Evolutionary conservation across 2,329 filamentous ascomycete genomes (phyloP), one percentile per base, ranked within the genome.

Genomic region (Pseudohalonectria lignicola): DNA sequence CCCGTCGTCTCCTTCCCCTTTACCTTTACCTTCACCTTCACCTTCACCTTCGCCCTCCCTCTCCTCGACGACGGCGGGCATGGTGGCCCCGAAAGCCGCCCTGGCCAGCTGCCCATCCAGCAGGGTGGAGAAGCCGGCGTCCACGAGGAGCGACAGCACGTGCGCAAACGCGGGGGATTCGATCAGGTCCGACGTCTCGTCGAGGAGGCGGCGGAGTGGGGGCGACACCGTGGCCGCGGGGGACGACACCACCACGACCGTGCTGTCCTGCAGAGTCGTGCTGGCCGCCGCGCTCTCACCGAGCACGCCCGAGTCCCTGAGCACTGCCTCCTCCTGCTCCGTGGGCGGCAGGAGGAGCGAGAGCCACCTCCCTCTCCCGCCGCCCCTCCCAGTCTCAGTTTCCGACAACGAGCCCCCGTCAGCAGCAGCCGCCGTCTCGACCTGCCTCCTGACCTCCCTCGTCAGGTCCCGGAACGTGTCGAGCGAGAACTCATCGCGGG

Each of bases 111-210:
- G 92, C 50, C 76, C 71, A 52, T 95, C 84, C 19, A 94, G 73
- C 13, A 98, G 72, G 18, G 82, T 75, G 3, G 83, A 83, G 62
- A 95, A 98, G 39, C 81, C 83, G 33, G 86, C 74, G 56, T 96
- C 88, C 42, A 96, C 82, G 40, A 95, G 73, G 41, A 85, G 77
- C 2, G 82, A 86, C 32, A 95, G 71, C 26, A 98, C 87, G 51
- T 87, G 82, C 1, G 80, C 75, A 60, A 96, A 96, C 26, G 85
- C 76, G 0, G 92, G 92, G 2, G 92, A 95, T 54, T 98, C 92
- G 53, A 96, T 81, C 18, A 98, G 74, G 55, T 98, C 92, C 29
- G 90, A 85, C 2, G 92, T 96, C 65, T 98, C 92, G 55, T 98
- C 90, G 1, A 98, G 74, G 16, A 98, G 74, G 41, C 84, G 81